A percentile compares a stretch with the other conserved stretches of the same genome.
Conservation (phyloP, 208 protist species). For the Wallacemonas sp. region DNA sequence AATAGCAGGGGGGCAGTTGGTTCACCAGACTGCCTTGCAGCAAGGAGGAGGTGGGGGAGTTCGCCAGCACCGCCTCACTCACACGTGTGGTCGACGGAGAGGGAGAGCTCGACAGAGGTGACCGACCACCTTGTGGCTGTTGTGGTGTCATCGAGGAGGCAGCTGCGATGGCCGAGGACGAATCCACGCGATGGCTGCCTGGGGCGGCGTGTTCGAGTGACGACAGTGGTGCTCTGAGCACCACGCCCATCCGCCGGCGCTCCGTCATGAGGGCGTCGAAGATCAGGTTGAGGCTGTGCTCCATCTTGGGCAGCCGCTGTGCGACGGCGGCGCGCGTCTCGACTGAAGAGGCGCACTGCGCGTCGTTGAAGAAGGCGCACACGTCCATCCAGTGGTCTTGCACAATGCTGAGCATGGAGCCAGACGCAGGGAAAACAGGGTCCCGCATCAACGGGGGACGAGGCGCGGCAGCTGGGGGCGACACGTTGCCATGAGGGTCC, state of each 20-base stretch:
- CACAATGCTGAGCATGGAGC: slow-evolving; percentile 16
- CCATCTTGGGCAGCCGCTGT: slow-evolving; percentile 31
- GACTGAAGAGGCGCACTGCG: slow-evolving; percentile 43
- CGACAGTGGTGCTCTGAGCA: neutral
- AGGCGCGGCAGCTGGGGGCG: neutral
- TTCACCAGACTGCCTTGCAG: slow-evolving; percentile 8
- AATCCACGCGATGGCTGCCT: neutral
- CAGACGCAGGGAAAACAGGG: neutral
- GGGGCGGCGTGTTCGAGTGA: neutral
- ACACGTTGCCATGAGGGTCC: neutral
- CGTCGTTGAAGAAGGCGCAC: slow-evolving; percentile 51
- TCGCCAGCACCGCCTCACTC: neutral
- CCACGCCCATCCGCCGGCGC: neutral
- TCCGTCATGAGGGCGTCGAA: slow-evolving; percentile 45
- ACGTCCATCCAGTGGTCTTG: slow-evolving; percentile 50
- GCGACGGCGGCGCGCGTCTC: slow-evolving; percentile 23
- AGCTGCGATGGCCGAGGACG: neutral
- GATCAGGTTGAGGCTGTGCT: slow-evolving; percentile 37
- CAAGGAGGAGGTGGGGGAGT: slow-evolving; percentile 1
- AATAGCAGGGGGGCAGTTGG: slow-evolving; percentile 59
- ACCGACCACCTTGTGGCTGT: neutral
- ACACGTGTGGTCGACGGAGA: slow-evolving; percentile 10
- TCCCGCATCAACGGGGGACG: neutral
- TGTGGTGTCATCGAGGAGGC: neutral
- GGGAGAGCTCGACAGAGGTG: neutral